Evolutionary conservation across 2,329 filamentous ascomycete species (phyloP).

Genomic region (Huntiella savannae): DNA sequence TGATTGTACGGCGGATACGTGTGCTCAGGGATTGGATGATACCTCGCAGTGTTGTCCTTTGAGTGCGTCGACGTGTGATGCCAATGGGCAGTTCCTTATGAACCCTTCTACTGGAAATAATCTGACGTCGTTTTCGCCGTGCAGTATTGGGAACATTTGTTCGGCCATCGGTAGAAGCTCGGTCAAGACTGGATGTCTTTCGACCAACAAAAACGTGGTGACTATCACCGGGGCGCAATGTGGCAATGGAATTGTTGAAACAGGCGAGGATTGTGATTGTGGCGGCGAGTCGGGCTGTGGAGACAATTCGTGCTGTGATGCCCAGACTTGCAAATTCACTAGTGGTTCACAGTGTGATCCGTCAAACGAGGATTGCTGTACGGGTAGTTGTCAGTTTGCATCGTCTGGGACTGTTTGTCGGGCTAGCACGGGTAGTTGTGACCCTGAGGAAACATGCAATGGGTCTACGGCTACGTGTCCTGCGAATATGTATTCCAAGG

Average conservation of each 20-base stretch:
- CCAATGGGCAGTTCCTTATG: conserved; percentile 73
- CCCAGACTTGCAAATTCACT: conserved; percentile 72
- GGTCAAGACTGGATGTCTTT: conserved; percentile 58
- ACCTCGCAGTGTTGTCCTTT: conserved; percentile 61
- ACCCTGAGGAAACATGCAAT: conserved; percentile 67
- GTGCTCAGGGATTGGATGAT: conserved; percentile 35
- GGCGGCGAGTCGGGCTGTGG: conserved; percentile 57
- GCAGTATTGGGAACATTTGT: conserved; percentile 86
- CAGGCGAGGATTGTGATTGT: conserved; percentile 89
- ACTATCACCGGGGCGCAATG: conserved; percentile 73
- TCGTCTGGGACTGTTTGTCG: conserved; percentile 58
- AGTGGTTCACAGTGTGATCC: conserved; percentile 58
- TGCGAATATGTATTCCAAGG: conserved; percentile 43
- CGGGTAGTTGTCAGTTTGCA: conserved; percentile 44
- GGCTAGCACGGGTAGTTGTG: conserved; percentile 58
- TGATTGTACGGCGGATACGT: conserved; percentile 60
- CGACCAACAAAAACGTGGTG: conserved; percentile 65
- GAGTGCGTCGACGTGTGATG: conserved; percentile 47
- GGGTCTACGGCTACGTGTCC: conserved; percentile 60
- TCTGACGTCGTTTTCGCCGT: conserved; percentile 68
- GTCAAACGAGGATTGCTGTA: conserved; percentile 68
- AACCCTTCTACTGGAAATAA: conserved; percentile 65
- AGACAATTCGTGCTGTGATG: conserved; percentile 64
- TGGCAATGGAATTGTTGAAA: conserved; percentile 92
- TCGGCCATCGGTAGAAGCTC: conserved; percentile 60